Evolutionary conservation across 305 asterid genomes (phyloP), one percentile per base, ranked within the genome.

Genomic region (Solanum hybrid): DNA sequence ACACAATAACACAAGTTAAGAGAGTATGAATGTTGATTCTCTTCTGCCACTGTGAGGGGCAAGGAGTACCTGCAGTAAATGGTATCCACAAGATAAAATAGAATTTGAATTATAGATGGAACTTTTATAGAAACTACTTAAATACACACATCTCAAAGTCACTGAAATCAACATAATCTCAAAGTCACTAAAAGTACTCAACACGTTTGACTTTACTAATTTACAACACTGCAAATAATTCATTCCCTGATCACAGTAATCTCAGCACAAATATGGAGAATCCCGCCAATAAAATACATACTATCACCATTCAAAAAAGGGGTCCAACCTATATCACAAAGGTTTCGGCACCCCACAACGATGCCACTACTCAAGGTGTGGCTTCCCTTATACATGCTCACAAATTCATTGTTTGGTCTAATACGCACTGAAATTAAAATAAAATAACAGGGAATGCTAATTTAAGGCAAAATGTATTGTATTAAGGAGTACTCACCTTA

Each of bases 211-310:
- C 6, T 57, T 57, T 57, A 18, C 67, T 57, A 57, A 57, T 57
- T 57, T 1, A 46, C 22, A 46, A 46, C 64, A 46, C 22, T 14
- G 22, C 22, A 46, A 42, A 12, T 42, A 24, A 40, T 57, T 57
- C 69, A 20, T 8, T 82, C 92, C 90, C 92, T 94, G 61, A 95
- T 18, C 69, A 18, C 89, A 1, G 95, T 94, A 34, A 97, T 95
- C 92, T 94, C 98, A 3, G 96, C 98, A 91, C 96, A 92, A 71
- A 97, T 95, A 92, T 96, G 97, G 39, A 97, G 97, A 77, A 94
- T 84, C 3, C 94, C 97, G 10, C 93, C 92, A 81, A 97, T 93
- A 87, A 97, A 96, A 90, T 87, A 96, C 33, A 94, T 92, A 89
- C 98, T 93, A 28, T 95, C 95, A 0, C 89, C 96, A 1, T 94